Base-by-base conservation (phyloP, 495 filamentous ascomycete genomes). In the Penicillium herquei region DNA sequence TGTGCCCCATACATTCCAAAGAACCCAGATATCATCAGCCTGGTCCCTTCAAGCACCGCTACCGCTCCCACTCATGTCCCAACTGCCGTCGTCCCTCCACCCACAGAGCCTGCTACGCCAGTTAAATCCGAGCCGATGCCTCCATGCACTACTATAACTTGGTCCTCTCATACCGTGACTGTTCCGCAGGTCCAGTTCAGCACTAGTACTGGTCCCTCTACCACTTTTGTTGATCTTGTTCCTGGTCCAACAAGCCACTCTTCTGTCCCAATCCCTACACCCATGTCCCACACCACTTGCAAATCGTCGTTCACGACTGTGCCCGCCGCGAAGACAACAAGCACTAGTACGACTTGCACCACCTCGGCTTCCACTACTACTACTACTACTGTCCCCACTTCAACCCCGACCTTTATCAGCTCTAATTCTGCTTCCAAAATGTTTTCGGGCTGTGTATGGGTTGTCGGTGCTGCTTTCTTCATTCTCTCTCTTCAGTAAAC, bases 21-120 rank as follows among this genome's bases (percentile, higher is more conserved):
- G 60, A 96, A 96, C 81, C 93, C 93, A 3, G 90, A 79, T 46
- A 88, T 98, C 63, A 81, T 90, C 62, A 91, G 89, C 46, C 83
- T 79, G 32, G 79, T 86, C 50, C 85, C 86, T 4, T 67, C 75
- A 6, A 79, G 69, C 37, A 78, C 85, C 49, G 66, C 75, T 7
- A 39, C 2, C 37, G 18, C 21, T n/a, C 17, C 49, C 3, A 45
- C 42, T 35, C 55, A 52, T 7, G 21, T 26, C 21, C 51, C 31
- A 8, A 33, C 43, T 10, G 57, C 70, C n/a, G 32, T 11, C 12
- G 43, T 13, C 6, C 46, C 51, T 14, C 42, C 46, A 3, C 32
- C 58, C 12, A 57, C 77, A 18, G 71, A 75, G 48, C 68, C 69
- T 8, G 50, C 55, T 30, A 49, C 53, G 12, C 16, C 49, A 4